Evolutionary conservation across 345 rosid species (phyloP).

Genomic region (Brassica juncea): DNA sequence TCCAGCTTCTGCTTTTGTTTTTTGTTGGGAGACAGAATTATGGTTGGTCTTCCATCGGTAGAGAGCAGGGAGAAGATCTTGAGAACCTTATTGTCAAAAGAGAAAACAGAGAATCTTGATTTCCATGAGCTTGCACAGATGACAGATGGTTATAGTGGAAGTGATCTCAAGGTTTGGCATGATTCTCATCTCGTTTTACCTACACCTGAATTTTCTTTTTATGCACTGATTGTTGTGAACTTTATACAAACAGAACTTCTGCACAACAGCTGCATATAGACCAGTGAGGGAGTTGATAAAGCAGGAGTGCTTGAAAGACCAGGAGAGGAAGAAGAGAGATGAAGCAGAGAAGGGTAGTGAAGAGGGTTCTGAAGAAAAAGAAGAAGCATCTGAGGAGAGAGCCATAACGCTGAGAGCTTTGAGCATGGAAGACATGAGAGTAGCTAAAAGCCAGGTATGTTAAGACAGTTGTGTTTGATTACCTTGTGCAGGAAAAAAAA

Average conservation of each 20-base stretch:
- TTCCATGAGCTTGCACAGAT: constrained; percentile 83
- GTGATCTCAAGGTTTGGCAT: constrained; percentile 92
- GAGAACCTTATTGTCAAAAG: constrained; percentile 84
- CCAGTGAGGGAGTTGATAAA: constrained; percentile 90
- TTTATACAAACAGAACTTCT: constrained; percentile 71
- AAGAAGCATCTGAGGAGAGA: constrained; percentile 59
- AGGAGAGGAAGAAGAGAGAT: constrained; percentile 53
- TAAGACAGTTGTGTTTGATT: constrained; percentile 8
- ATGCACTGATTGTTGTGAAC: constrained; percentile 14
- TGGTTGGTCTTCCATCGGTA: constrained; percentile 89
- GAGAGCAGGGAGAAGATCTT: constrained; percentile 89
- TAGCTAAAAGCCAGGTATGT: constrained; percentile 86
- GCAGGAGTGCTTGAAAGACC: constrained; percentile 76
- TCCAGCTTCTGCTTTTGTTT: constrained; percentile 12
- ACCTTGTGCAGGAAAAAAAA: background rate
- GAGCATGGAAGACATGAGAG: constrained; percentile 89
- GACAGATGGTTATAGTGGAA: constrained; percentile 94
- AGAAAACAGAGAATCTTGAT: constrained; percentile 73
- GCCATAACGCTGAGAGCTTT: constrained; percentile 68
- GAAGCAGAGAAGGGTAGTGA: constrained; percentile 55
- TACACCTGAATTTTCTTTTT: background rate
- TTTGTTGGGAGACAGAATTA: constrained; percentile 60
- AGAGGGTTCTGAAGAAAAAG: constrained; percentile 42
- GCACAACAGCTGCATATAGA: constrained; percentile 90
- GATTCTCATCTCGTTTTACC: background rate